Percentiles rank a stretch among this genome's conserved stretches.
Evolutionary conservation across 352 stramenopile species (phyloP).

Genomic region (Phytophthora syringae): DNA sequence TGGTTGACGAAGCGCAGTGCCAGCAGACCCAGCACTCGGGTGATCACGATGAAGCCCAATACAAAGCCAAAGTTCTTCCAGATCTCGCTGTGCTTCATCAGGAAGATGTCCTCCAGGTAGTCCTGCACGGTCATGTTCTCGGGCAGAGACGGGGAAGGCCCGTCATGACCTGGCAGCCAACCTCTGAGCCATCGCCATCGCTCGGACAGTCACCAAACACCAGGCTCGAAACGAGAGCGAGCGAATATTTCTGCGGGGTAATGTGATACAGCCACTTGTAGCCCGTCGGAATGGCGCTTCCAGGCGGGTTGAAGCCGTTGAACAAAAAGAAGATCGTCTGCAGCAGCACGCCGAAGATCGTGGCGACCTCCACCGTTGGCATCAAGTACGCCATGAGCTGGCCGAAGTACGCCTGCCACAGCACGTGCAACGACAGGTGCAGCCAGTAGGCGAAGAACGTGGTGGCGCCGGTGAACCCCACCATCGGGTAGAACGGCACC

Average conservation of each 20-base stretch:
- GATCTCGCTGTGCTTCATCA: slow-evolving; percentile 18
- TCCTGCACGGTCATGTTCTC: slow-evolving; percentile 38
- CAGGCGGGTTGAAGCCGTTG: slow-evolving; percentile 6
- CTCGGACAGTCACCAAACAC: slow-evolving; percentile 9
- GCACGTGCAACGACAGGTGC: slow-evolving; percentile 35
- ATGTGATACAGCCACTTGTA: slow-evolving; percentile 14
- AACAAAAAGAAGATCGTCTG: slow-evolving; percentile 3
- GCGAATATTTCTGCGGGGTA: slow-evolving; percentile 3
- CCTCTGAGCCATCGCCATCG: not conserved
- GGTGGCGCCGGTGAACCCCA: slow-evolving; percentile 35
- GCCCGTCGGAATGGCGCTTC: not conserved
- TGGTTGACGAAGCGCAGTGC: slow-evolving; percentile 31
- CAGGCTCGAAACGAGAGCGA: not conserved
- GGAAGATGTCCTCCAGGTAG: slow-evolving; percentile 24
- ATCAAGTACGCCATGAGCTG: slow-evolving; percentile 35
- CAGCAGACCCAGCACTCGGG: slow-evolving; percentile 83
- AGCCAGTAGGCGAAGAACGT: slow-evolving; percentile 70
- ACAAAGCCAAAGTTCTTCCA: slow-evolving; percentile 24
- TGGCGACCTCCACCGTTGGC: slow-evolving; percentile 16
- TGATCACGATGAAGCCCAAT: slow-evolving; percentile 30
- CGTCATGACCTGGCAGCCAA: slow-evolving; percentile 12
- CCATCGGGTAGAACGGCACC: slow-evolving; percentile 26
- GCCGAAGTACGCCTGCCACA: slow-evolving; percentile 43
- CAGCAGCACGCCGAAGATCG: slow-evolving; percentile 6
- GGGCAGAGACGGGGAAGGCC: slow-evolving; percentile 8